Conservation (phyloP, 2,329 filamentous ascomycete species). For the Beauveria medogensis region DNA sequence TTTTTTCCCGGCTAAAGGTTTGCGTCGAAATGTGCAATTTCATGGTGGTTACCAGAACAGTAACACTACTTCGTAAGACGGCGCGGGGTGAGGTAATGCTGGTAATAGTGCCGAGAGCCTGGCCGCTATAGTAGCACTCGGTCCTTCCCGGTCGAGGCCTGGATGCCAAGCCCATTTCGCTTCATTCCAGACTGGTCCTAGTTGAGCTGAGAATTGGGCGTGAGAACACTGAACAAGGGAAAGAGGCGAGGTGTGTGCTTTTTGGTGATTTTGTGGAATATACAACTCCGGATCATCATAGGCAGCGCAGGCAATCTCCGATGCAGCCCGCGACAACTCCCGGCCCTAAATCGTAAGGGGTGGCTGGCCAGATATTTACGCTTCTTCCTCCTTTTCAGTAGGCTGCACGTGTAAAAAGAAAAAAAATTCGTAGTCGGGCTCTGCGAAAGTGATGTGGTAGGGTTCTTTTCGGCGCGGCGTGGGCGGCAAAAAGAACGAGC, state of each 20-base stretch:
- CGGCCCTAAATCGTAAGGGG: too few species aligned
- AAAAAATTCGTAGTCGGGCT: not conserved
- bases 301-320: not conserved
- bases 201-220: too few species aligned
- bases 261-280: not conserved
- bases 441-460: not conserved
- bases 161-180: not conserved
- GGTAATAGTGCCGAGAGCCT: not conserved
- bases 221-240: too few species aligned
- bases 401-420: too few species aligned
- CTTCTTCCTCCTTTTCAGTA: too few species aligned
- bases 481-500: not conserved
- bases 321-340: not conserved
- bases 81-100: not conserved
- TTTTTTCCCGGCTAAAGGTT: too few species aligned
- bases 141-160: slow-evolving; percentile 1
- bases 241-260: not conserved
- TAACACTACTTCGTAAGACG: not conserved
- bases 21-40: too few species aligned
- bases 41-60: too few species aligned
- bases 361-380: not conserved
- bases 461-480: not conserved
- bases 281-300: not conserved
- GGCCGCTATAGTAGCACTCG: not conserved
- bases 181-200: not conserved